Percentiles rank a stretch among this genome's conserved stretches.
Conservation (phyloP, 192 early-diverging fungal genomes). For the Martensiomyces pterosporus region DNA sequence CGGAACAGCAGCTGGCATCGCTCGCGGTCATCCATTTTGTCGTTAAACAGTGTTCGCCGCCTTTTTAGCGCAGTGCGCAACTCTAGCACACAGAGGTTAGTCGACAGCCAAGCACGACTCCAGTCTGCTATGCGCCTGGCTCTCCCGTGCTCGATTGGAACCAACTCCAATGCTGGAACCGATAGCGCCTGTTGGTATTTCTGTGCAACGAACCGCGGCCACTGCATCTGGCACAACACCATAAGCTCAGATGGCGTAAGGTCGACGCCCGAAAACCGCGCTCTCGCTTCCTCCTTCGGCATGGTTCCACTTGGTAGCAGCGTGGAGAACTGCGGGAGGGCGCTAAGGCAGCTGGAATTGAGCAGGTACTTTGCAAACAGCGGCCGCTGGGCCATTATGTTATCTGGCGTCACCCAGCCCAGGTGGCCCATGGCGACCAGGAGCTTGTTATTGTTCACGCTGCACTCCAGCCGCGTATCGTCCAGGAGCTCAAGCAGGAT, state of each 20-base stretch:
- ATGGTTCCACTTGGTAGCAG: background rate
- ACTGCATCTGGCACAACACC: conserved; percentile 28
- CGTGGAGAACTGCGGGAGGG: background rate
- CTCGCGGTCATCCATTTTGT: conserved; percentile 5
- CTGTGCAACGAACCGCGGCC: conserved; percentile 28
- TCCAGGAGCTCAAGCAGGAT: conserved; percentile 38
- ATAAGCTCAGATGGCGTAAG: conserved; percentile 20
- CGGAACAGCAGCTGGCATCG: conserved; percentile 20
- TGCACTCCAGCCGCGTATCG: conserved; percentile 15
- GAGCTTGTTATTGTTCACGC: background rate
- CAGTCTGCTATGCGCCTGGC: conserved; percentile 1
- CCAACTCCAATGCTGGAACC: background rate
- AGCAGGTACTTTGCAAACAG: conserved; percentile 17
- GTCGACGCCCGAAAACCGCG: background rate
- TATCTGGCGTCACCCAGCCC: conserved; percentile 22
- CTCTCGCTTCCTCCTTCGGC: background rate
- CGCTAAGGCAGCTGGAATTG: conserved; percentile 1
- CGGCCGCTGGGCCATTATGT: conserved; percentile 19
- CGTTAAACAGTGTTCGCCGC: conserved; percentile 16
- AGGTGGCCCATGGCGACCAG: conserved; percentile 16
- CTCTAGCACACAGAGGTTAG: conserved; percentile 20
- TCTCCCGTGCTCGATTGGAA: background rate
- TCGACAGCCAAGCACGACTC: conserved; percentile 21
- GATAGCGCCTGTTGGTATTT: conserved; percentile 16
- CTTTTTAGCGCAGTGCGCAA: conserved; percentile 13